These are phyloP conservation scores for Apiotrichum akiyoshidainum DNA, from an alignment of 1,284 basidiomycete genomes.

Conservation along the genomic window DNA sequence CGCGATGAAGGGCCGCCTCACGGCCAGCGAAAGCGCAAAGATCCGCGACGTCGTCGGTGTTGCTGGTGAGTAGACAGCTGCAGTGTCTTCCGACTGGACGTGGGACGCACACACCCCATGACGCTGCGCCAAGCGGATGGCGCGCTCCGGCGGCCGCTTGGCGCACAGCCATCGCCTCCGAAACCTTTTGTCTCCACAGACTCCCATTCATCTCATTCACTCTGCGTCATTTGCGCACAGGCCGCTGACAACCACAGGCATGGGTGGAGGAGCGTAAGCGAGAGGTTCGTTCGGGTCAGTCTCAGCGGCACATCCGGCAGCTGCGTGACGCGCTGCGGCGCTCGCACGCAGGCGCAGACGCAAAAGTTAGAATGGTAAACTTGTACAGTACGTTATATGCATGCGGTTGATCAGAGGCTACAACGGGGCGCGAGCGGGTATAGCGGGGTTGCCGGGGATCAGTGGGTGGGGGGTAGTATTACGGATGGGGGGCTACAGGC, in stretches of 20 bases:
- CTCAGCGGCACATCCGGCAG: no score
- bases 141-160: no score
- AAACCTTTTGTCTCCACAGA: no score
- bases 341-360: not conserved
- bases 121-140: no score
- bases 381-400: constrained; percentile 7
- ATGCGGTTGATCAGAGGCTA: constrained; percentile 4
- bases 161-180: no score
- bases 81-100: no score
- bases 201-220: no score
- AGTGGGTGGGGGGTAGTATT: no score
- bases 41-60: constrained; percentile 50
- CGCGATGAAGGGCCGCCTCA: constrained; percentile 44
- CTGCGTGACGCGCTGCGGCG: no score
- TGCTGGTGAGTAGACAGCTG: constrained; percentile 24
- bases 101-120: no score
- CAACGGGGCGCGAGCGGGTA: not conserved
- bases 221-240: no score
- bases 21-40: constrained; percentile 50
- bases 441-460: no score
- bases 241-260: constrained; percentile 16
- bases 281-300: not conserved
- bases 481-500: not conserved
- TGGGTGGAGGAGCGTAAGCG: constrained; percentile 17
- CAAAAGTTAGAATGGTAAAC: not conserved